These are phyloP conservation scores for Hypoxylon fragiforme DNA, from an alignment of 495 filamentous ascomycete species.

Conservation along the genomic window DNA sequence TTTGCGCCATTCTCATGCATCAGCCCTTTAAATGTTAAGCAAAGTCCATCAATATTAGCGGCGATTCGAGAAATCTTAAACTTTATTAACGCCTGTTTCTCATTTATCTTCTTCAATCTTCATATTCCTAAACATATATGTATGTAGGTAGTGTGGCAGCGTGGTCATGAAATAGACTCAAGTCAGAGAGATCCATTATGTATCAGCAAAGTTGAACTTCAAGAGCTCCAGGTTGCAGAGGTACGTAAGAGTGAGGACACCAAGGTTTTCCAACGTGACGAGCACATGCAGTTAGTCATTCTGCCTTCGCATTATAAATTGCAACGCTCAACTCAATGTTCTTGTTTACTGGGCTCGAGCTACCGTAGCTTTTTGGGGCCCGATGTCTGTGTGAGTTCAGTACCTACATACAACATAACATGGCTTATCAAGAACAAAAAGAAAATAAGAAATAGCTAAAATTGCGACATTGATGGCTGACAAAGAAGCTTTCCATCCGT, in stretches of 20 bases:
- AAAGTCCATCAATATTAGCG: conserved; percentile 5
- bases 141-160: too few relatives aligned
- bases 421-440: too few relatives aligned
- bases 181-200: conserved; percentile 10
- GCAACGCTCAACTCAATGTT: conserved; percentile 8
- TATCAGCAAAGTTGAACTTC: neutral
- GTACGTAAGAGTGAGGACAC: conserved; percentile 13
- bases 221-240: conserved; percentile 3
- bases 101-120: neutral
- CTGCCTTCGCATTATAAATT: conserved; percentile 10
- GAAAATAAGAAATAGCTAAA: too few relatives aligned
- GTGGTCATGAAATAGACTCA: conserved; percentile 19
- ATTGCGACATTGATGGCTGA: too few relatives aligned
- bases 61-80: conserved; percentile 25
- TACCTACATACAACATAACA: neutral
- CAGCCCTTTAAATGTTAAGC: conserved; percentile 20
- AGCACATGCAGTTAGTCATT: conserved; percentile 7
- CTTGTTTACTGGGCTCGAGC: neutral
- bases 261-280: conserved; percentile 3
- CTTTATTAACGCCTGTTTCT: conserved; percentile 13
- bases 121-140: too few relatives aligned
- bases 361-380: too few relatives aligned
- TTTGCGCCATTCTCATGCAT: conserved; percentile 24
- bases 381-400: conserved; percentile 1
- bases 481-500: conserved; percentile 12